phyloP scores from a whole-genome alignment of 345 rosid species.

The Ceriops decandra region DNA sequence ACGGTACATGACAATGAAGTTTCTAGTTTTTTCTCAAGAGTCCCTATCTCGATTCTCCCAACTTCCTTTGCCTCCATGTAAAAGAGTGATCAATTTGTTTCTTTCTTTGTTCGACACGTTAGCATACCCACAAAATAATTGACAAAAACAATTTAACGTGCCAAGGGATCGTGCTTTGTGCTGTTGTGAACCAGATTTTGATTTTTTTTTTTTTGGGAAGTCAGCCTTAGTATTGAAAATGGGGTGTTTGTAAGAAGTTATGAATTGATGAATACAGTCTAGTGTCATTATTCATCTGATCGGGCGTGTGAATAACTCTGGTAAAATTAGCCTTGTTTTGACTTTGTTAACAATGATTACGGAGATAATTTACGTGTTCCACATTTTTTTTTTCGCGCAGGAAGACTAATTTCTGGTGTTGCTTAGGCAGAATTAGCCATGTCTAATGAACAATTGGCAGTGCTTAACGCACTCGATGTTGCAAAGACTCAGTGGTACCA shows the following conservation, averaged over 20 bases:
- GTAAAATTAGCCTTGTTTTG: no score
- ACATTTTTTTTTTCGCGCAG: neutral
- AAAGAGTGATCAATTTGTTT: neutral
- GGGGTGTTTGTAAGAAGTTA: no score
- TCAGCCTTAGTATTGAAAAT: no score
- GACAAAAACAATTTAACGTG: no score
- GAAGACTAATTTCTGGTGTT: neutral
- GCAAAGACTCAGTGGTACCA: constrained; percentile 46
- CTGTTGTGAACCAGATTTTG: neutral
- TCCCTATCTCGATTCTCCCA: no score
- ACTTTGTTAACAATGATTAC: no score
- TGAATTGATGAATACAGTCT: no score
- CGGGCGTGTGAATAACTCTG: neutral
- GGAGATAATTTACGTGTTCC: neutral
- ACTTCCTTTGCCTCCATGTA: no score
- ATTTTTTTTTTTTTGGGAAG: no score
- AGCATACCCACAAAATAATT: neutral
- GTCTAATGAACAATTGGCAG: constrained; percentile 33
- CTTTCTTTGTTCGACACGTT: neutral
- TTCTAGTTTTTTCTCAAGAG: no score
- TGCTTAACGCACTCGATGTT: constrained; percentile 41
- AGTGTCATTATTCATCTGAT: no score
- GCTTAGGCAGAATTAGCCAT: neutral
- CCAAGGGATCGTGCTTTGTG: constrained; percentile 4
- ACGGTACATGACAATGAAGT: no score